Conservation (phyloP, 352 stramenopile species). For the Phytophthora rubi region DNA sequence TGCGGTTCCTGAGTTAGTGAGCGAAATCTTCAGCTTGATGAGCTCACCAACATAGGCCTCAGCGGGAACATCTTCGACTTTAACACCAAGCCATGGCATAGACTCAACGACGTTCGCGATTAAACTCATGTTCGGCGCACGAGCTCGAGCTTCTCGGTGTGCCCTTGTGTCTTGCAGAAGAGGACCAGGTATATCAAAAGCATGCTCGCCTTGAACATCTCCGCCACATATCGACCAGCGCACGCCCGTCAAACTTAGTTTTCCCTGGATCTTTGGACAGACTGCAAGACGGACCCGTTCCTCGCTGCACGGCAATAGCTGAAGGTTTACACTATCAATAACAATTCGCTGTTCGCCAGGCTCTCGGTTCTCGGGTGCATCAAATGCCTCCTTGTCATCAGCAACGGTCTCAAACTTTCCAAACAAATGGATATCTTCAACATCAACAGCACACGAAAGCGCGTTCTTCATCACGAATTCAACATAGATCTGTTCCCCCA, state of each 20-base stretch:
- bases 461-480: slow-evolving; percentile 91
- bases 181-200: slow-evolving; percentile 81
- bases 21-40: slow-evolving; percentile 53
- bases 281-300: slow-evolving; percentile 74
- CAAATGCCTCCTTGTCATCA: slow-evolving; percentile 39
- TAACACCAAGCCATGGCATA: slow-evolving; percentile 87
- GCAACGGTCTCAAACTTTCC: slow-evolving; percentile 62
- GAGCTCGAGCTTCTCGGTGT: slow-evolving; percentile 71
- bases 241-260: slow-evolving; percentile 69
- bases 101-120: slow-evolving; percentile 70
- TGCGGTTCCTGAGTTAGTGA: slow-evolving; percentile 67
- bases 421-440: slow-evolving; percentile 83
- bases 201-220: slow-evolving; percentile 81
- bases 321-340: slow-evolving; percentile 76
- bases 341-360: slow-evolving; percentile 44
- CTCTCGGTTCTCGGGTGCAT: slow-evolving; percentile 50
- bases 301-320: slow-evolving; percentile 79
- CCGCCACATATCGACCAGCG: slow-evolving; percentile 86
- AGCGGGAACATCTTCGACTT: slow-evolving; percentile 48
- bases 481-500: slow-evolving; percentile 83
- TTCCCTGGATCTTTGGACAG: slow-evolving; percentile 62
- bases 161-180: slow-evolving; percentile 83
- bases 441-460: slow-evolving; percentile 81
- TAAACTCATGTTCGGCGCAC: slow-evolving; percentile 79
- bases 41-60: slow-evolving; percentile 73